Evolutionary conservation across 2,329 filamentous ascomycete species (phyloP).

Genomic region (Fonsecaea monophora): DNA sequence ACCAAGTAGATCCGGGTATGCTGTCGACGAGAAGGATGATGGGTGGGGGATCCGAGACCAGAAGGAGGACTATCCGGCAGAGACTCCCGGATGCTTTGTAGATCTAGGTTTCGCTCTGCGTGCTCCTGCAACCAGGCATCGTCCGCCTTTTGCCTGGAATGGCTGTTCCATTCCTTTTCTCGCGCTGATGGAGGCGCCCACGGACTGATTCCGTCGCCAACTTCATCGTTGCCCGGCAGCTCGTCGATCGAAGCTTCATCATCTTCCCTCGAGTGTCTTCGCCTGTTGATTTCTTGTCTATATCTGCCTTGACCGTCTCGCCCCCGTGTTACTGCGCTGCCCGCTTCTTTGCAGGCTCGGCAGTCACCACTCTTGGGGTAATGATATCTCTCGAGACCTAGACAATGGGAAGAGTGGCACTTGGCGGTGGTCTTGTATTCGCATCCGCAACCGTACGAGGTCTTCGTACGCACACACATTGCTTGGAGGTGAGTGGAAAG

Average conservation of each 20-base stretch:
- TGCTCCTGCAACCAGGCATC: slow-evolving; percentile 39
- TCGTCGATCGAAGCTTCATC: slow-evolving; percentile 18
- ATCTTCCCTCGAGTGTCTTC: slow-evolving; percentile 15
- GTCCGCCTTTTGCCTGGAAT: slow-evolving; percentile 36
- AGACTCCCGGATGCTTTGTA: slow-evolving; percentile 34
- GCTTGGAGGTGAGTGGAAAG: slow-evolving; percentile 9
- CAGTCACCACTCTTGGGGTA: slow-evolving; percentile 36
- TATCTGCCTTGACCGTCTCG: slow-evolving; percentile 39
- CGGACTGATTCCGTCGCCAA: slow-evolving; percentile 30
- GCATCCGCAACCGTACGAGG: slow-evolving; percentile 40
- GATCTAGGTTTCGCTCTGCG: slow-evolving; percentile 32
- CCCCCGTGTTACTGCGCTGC: slow-evolving; percentile 35
- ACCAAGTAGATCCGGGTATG: slow-evolving; percentile 17
- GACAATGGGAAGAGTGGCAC: slow-evolving; percentile 33
- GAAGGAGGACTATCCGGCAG: slow-evolving; percentile 21
- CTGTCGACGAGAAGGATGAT: slow-evolving; percentile 17
- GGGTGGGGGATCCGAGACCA: slow-evolving; percentile 19
- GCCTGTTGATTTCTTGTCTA: slow-evolving; percentile 31
- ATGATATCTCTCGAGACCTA: slow-evolving; percentile 34
- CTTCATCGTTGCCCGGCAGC: slow-evolving; percentile 14
- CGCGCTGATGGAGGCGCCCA: slow-evolving; percentile 28
- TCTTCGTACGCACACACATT: slow-evolving; percentile 41
- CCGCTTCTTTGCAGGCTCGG: slow-evolving; percentile 36
- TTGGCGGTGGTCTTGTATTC: slow-evolving; percentile 35
- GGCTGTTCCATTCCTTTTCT: slow-evolving; percentile 39